These are phyloP conservation scores for Lichenothelia convexa DNA, from an alignment of 495 filamentous ascomycete genomes.

Conservation along the genomic window DNA sequence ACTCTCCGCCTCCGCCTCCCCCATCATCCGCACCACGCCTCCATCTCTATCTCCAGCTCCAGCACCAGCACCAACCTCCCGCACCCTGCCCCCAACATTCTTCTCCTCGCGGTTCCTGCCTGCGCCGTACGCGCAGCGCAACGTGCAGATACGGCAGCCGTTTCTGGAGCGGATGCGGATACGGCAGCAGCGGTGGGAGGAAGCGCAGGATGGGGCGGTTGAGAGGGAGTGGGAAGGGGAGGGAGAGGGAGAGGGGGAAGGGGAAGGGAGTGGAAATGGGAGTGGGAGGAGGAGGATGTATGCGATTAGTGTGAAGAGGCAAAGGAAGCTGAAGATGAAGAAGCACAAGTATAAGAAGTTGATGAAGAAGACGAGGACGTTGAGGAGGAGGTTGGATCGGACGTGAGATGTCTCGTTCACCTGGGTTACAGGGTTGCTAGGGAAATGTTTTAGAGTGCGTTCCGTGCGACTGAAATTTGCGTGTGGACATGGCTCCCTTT, in stretches of 20 bases:
- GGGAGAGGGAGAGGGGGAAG: conserved; percentile 1
- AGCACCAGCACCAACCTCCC: conserved; percentile 1
- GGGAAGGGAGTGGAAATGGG: not conserved
- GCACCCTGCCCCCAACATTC: too few species aligned
- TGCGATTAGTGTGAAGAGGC: conserved; percentile 66
- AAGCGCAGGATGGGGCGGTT: not conserved
- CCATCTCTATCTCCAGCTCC: too few species aligned
- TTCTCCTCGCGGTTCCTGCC: too few species aligned
- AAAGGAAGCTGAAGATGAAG: conserved; percentile 94
- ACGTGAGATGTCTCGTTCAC: conserved; percentile 10
- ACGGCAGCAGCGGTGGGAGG: conserved; percentile 8
- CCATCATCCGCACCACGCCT: conserved; percentile 15
- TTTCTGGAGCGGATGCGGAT: conserved; percentile 20
- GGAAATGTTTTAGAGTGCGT: too few species aligned
- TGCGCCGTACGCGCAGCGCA: conserved; percentile 5
- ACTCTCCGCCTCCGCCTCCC: conserved; percentile 25
- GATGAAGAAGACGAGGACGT: conserved; percentile 73
- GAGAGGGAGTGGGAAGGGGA: not conserved
- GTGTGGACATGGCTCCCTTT: too few species aligned
- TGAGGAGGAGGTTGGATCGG: conserved; percentile 72
- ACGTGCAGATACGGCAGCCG: conserved; percentile 10
- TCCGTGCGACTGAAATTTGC: too few species aligned
- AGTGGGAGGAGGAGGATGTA: conserved; percentile 10
- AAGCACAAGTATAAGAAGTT: conserved; percentile 99
- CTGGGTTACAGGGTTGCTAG: too few species aligned